Base-by-base conservation (phyloP, 2,329 filamentous ascomycete species). In the Dactylellina drechsleri region DNA sequence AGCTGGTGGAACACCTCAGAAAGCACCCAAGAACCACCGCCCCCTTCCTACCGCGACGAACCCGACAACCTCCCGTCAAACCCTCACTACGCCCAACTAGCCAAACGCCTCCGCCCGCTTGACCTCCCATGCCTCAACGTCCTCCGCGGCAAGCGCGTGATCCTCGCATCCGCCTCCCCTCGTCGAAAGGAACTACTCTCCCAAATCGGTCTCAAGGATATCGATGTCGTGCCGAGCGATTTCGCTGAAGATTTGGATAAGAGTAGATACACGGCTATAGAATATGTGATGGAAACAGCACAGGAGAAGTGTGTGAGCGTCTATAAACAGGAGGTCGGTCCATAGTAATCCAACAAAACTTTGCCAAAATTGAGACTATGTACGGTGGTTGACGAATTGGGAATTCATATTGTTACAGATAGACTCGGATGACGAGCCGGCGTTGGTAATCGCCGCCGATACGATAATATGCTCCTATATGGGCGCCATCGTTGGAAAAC, bases 281-380 rank as follows among this genome's bases (percentile, higher is more conserved):
- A 96, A 83, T 99, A 99, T 84, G 95, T 97, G 18, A 86, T 93
- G 13, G 88, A 90, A 68, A 99, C 95, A 1, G 94, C 94, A 2
- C 88, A 88, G 20, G 87, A 90, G 79, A 99, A 99, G 83, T 91
- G 90, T 59, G 86, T 92, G 50, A 87, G 91, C 53, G 91, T 98
- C 8, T 91, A 91, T 82, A 81, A 82, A 31, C 81, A 83, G 47
- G 86, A 88, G 78, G 85, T 89, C 78, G 43, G 67, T 70, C 40
- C 43, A 18, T 2, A 47, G 3, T n/a, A 47, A 47, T n/a, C 13
- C 43, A 47, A 36, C 31, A 10, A 36, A 36, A 36, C 1, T 2
- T 13, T 1, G 13, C 7, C 1, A 16, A 18, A 18, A 36, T 2
- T 47, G 13, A 6, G 7, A 47, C 1, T 18, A 2, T 5, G 43